phyloP scores from a whole-genome alignment of 257 asterid species.

The Ballota nigra region DNA sequence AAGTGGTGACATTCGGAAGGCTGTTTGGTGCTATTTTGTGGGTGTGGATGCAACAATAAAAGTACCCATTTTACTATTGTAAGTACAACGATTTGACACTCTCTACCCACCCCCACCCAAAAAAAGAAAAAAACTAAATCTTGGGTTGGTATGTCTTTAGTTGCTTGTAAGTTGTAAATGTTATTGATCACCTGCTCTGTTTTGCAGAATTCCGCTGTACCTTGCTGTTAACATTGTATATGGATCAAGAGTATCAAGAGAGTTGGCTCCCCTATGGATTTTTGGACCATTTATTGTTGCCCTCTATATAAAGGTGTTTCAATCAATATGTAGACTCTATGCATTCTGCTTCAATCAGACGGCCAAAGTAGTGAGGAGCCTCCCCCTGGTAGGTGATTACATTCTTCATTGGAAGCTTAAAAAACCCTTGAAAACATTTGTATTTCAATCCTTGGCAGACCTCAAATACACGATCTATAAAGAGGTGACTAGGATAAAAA shows the following conservation, averaged over 20 bases:
- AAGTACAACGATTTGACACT: constrained; percentile 34
- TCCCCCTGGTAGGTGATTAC: constrained; percentile 42
- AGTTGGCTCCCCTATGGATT: constrained; percentile 78
- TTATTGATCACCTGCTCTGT: background rate
- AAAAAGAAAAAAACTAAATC: no score
- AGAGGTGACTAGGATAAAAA: constrained; percentile 33
- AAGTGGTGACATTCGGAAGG: constrained; percentile 31
- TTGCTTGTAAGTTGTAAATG: no score
- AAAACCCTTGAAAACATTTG: constrained; percentile 32
- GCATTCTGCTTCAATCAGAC: constrained; percentile 64
- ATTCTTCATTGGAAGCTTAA: constrained; percentile 52
- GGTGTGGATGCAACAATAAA: constrained; percentile 59
- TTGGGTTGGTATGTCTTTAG: no score
- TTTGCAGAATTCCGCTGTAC: constrained; percentile 68
- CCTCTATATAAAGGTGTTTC: constrained; percentile 55
- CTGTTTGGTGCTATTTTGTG: constrained; percentile 42
- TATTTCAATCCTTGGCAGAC: constrained; percentile 49
- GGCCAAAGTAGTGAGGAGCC: constrained; percentile 44
- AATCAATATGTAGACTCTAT: constrained; percentile 49
- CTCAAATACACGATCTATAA: constrained; percentile 45
- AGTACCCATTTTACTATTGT: constrained; percentile 63
- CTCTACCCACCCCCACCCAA: background rate
- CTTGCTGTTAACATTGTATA: constrained; percentile 49
- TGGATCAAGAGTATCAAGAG: constrained; percentile 68
- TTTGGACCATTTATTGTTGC: constrained; percentile 70